These are phyloP conservation scores for Penicillium sp. DNA, from an alignment of 2,329 filamentous ascomycete genomes.

Conservation along the genomic window DNA sequence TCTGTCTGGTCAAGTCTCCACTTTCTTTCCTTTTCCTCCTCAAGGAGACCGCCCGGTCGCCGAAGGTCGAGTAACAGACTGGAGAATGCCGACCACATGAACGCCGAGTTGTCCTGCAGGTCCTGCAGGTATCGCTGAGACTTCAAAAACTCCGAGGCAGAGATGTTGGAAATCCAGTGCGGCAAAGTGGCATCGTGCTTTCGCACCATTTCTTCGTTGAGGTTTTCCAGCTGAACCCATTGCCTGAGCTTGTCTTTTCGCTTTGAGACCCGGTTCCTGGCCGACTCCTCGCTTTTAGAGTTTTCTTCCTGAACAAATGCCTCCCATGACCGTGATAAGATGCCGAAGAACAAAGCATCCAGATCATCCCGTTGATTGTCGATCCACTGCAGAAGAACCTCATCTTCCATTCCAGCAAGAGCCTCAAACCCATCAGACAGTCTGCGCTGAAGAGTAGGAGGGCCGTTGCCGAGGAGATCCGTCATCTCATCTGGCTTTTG, in stretches of 20 bases:
- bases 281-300: constrained; percentile 70
- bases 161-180: constrained; percentile 94
- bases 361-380: constrained; percentile 75
- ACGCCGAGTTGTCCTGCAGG: constrained; percentile 83
- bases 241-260: constrained; percentile 77
- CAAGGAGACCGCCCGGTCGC: constrained; percentile 77
- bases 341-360: constrained; percentile 77
- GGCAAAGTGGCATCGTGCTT: constrained; percentile 84
- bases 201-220: constrained; percentile 67
- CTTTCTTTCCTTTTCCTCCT: constrained; percentile 61
- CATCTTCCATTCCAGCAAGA: constrained; percentile 82
- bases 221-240: constrained; percentile 70
- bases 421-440: constrained; percentile 76
- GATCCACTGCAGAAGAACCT: constrained; percentile 83
- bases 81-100: constrained; percentile 69
- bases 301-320: constrained; percentile 83
- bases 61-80: constrained; percentile 76
- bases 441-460: constrained; percentile 66
- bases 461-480: constrained; percentile 68
- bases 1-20: constrained; percentile 97
- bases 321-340: constrained; percentile 80
- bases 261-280: constrained; percentile 65
- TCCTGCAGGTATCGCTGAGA: constrained; percentile 87
- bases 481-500: constrained; percentile 85
- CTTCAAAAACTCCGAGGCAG: constrained; percentile 85